A percentile compares a stretch with the other conserved stretches of the same genome.
Evolutionary conservation across 768 basidiomycete genomes (phyloP).

Genomic region (Leccinum subgranulosum): DNA sequence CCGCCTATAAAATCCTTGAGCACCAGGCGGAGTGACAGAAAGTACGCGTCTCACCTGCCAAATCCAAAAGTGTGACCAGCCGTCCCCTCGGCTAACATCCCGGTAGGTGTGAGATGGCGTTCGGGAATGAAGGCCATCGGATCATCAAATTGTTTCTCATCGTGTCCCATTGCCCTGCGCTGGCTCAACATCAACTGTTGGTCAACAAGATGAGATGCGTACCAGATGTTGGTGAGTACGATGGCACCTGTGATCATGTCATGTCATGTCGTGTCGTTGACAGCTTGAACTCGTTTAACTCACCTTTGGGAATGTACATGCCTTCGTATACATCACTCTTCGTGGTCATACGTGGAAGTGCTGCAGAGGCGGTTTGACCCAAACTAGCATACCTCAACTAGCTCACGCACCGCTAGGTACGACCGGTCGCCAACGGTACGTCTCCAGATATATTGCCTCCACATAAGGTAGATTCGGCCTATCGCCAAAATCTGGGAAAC

Average conservation of each 20-base stretch:
- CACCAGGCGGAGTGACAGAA: not conserved
- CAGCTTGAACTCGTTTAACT: not conserved
- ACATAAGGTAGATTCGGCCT: constrained; percentile 29
- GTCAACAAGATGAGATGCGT: not conserved
- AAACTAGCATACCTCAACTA: not conserved
- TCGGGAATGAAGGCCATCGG: constrained; percentile 56
- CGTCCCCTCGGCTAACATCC: constrained; percentile 7
- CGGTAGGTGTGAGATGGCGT: constrained; percentile 40
- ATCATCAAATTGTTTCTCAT: constrained; percentile 48
- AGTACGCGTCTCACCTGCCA: constrained; percentile 21
- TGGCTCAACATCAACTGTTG: not conserved
- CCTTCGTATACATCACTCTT: constrained; percentile 25
- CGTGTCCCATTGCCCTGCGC: constrained; percentile 45
- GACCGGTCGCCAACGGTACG: constrained; percentile 30
- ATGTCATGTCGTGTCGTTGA: not conserved
- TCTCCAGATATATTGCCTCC: constrained; percentile 32
- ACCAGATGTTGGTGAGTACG: constrained; percentile 28
- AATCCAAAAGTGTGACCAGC: constrained; percentile 16
- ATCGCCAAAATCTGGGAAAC: constrained; percentile 30
- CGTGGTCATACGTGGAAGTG: constrained; percentile 20
- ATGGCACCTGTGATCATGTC: constrained; percentile 12
- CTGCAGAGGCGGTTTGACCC: constrained; percentile 5
- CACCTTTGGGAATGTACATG: constrained; percentile 30
- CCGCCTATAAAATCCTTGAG: constrained; percentile 16
- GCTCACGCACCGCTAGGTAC: constrained; percentile 25